Evolutionary conservation across 257 asterid species (phyloP), one percentile per base, ranked within the genome.

Genomic region (Solanum appendiculatum): DNA sequence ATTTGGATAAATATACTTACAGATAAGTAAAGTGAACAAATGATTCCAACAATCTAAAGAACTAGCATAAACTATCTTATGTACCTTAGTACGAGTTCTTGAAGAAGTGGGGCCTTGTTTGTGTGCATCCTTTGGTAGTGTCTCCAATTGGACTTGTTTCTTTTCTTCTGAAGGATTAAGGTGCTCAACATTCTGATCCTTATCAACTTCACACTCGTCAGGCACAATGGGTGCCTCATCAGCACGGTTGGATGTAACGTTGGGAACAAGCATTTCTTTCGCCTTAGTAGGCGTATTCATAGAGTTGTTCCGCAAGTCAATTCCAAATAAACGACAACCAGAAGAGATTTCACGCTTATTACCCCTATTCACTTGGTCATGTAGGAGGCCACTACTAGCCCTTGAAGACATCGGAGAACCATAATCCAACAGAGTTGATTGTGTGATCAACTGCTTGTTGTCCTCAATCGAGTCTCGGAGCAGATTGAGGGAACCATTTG

Each of bases 81-180:
- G 74, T 73, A 94, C 98, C 98, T 95, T 95, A 34, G 94, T 93
- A 70, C 98, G 94, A 54, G 98, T 93, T 92, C 98, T 92, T 86
- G 97, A 86, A 84, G 94, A 89, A 31, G 89, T 69, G 58, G 82
- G 46, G 73, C 90, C 82, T 63, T 87, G 95, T 85, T 89, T 92
- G 82, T 85, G 90, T 83, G 48, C 88, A 75, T 92, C 97, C 84
- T 60, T 90, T 4, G 80, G 88, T 63, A 90, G 88, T 87, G 40
- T 86, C 86, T 88, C 95, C 40, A 54, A 4, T 9, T 85, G 90
- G 36, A 86, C 88, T 58, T 86, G 88, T 63, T 77, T 91, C 82
- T 83, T 92, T 84, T 90, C 94, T 69, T 88, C 89, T 60, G 89
- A 85, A 46, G 91, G 64, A 91, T 85, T 89, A 73, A 73, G 86